phyloP scores from a whole-genome alignment of 495 filamentous ascomycete species.

The Podospora anserina region DNA sequence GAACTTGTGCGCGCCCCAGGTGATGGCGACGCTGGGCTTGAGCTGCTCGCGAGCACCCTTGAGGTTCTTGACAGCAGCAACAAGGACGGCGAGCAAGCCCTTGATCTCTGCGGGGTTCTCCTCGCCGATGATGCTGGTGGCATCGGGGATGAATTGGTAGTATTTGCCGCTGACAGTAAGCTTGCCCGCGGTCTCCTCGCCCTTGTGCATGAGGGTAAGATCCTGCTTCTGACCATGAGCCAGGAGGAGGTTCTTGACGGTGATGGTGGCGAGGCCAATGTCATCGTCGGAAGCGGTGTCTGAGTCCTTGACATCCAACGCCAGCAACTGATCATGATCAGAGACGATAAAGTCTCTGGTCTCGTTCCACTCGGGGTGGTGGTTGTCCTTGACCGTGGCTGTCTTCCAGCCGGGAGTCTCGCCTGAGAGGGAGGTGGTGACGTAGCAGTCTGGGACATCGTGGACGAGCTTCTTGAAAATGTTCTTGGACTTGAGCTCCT shows the following conservation, averaged over 20 bases:
- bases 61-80: slow-evolving; percentile 37
- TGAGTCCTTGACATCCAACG: slow-evolving; percentile 38
- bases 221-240: slow-evolving; percentile 33
- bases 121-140: slow-evolving; percentile 27
- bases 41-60: slow-evolving; percentile 34
- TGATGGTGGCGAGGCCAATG: slow-evolving; percentile 38
- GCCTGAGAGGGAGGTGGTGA: slow-evolving; percentile 30
- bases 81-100: slow-evolving; percentile 36
- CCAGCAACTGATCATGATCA: slow-evolving; percentile 39
- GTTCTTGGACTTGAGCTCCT: slow-evolving; percentile 23
- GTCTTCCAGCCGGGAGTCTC: slow-evolving; percentile 41
- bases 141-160: slow-evolving; percentile 34
- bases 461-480: slow-evolving; percentile 34
- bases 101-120: slow-evolving; percentile 24
- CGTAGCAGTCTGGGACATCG: slow-evolving; percentile 42
- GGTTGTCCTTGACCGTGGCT: slow-evolving; percentile 34
- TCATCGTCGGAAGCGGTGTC: slow-evolving; percentile 41
- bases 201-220: slow-evolving; percentile 35
- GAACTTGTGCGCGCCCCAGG: slow-evolving; percentile 36
- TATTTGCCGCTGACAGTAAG: slow-evolving; percentile 35
- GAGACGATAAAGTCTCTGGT: slow-evolving; percentile 39
- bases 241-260: slow-evolving; percentile 37
- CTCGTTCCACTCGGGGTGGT: slow-evolving; percentile 42
- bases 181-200: slow-evolving; percentile 28
- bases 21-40: slow-evolving; percentile 42